These are phyloP conservation scores for Juglanconis sp. DNA, from an alignment of 2,329 filamentous ascomycete species.

Conservation along the genomic window DNA sequence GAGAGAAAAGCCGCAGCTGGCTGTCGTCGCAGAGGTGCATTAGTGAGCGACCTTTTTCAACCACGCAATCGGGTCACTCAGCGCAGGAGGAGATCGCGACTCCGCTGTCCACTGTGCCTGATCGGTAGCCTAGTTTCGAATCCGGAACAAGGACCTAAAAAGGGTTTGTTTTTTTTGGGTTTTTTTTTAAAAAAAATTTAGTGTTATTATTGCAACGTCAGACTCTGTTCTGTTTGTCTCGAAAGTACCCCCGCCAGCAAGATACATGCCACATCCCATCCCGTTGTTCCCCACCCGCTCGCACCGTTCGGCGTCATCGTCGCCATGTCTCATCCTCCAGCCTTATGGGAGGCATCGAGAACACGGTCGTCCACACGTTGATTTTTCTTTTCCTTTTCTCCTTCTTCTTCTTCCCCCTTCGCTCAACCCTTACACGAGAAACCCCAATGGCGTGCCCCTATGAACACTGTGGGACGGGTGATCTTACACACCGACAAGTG, in stretches of 20 bases:
- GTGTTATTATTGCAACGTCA: neutral
- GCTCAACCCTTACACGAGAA: neutral
- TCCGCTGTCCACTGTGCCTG: neutral
- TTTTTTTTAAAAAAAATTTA: too few species aligned
- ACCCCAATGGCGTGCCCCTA: neutral
- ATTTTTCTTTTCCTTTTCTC: neutral
- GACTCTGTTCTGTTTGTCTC: too few species aligned
- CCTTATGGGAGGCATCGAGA: slow-evolving; percentile 6
- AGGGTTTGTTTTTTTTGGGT: too few species aligned
- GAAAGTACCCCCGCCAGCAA: neutral
- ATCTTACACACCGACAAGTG: neutral
- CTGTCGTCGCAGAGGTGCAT: slow-evolving; percentile 3
- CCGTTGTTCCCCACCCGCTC: neutral
- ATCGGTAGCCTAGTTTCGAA: neutral
- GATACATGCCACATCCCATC: neutral
- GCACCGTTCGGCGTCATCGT: neutral
- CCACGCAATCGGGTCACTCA: neutral
- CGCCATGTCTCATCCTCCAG: slow-evolving; percentile 2
- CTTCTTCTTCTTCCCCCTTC: neutral
- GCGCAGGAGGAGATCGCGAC: neutral
- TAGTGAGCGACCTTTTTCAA: neutral
- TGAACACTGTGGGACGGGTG: neutral
- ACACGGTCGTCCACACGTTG: neutral
- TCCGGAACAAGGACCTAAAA: neutral
- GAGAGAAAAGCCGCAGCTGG: too few species aligned